phyloP scores from a whole-genome alignment of 2,329 filamentous ascomycete species.

The Chaetomiaceae sp. region DNA sequence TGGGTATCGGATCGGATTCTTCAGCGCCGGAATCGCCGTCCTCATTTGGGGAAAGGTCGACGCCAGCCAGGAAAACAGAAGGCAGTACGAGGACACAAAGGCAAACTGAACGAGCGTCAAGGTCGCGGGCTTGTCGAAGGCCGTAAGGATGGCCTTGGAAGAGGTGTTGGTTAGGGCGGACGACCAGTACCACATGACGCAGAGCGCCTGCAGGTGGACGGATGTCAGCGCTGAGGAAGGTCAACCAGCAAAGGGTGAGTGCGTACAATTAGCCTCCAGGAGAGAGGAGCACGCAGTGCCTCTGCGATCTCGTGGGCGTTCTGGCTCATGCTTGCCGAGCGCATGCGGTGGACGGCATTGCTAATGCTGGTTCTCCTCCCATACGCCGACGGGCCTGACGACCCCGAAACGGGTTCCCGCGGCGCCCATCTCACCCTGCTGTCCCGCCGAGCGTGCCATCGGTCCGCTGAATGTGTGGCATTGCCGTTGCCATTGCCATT shows the following conservation, averaged over 20 bases:
- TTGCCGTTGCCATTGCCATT: conserved; percentile 25
- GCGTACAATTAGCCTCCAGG: conserved; percentile 76
- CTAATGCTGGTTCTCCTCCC: conserved; percentile 77
- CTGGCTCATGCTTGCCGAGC: conserved; percentile 78
- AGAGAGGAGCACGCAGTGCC: conserved; percentile 83
- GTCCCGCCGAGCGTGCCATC: conserved; percentile 57
- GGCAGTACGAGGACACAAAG: conserved; percentile 83
- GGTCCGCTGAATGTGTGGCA: conserved; percentile 32
- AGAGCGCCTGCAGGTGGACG: conserved; percentile 58
- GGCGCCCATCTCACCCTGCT: conserved; percentile 32
- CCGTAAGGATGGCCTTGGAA: conserved; percentile 92
- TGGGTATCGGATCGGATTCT: conserved; percentile 75
- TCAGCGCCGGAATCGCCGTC: conserved; percentile 67
- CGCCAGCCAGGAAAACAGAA: conserved; percentile 72
- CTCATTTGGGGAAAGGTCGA: conserved; percentile 65
- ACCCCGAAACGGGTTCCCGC: conserved; percentile 20
- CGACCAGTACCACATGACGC: conserved; percentile 87
- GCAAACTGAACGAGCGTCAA: conserved; percentile 90
- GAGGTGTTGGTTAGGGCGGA: conserved; percentile 96
- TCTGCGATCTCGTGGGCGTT: conserved; percentile 92
- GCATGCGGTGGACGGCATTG: conserved; percentile 80
- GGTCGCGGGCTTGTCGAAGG: conserved; percentile 83
- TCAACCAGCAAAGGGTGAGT: conserved; percentile 1
- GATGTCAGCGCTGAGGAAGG: conserved; percentile 15
- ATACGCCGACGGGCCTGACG: conserved; percentile 44